A percentile compares a stretch with the other conserved stretches of the same genome.
These are phyloP conservation scores for Fusarium algeriense DNA, from an alignment of 2,329 filamentous ascomycete genomes.

Conservation along the genomic window DNA sequence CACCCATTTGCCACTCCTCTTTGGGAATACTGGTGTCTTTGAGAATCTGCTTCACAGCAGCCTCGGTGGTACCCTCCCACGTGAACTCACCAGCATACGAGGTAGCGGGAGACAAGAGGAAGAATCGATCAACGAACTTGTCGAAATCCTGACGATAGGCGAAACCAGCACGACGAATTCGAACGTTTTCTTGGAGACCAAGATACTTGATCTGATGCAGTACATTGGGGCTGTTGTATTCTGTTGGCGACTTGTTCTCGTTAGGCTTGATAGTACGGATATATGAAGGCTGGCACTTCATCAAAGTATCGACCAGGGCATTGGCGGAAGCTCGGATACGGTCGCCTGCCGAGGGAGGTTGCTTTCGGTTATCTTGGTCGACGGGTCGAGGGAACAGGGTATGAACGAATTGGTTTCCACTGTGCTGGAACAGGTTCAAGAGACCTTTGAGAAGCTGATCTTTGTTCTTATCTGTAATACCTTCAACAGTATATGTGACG, in stretches of 20 bases:
- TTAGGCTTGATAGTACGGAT: slow-evolving; percentile 99
- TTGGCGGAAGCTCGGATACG: slow-evolving; percentile 97
- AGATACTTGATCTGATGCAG: slow-evolving; percentile 99
- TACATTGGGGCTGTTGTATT: slow-evolving; percentile 93
- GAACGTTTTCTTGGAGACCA: slow-evolving; percentile 98
- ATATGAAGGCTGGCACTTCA: slow-evolving; percentile 97
- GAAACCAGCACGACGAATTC: slow-evolving; percentile 95
- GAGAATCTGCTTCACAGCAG: slow-evolving; percentile 90
- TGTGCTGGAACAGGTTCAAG: slow-evolving; percentile 85
- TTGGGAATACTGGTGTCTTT: slow-evolving; percentile 95
- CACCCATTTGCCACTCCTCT: slow-evolving; percentile 97
- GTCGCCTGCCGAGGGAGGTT: slow-evolving; percentile 94
- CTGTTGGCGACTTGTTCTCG: slow-evolving; percentile 95
- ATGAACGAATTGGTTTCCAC: slow-evolving; percentile 87
- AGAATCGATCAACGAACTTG: slow-evolving; percentile 98
- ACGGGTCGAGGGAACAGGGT: slow-evolving; percentile 91
- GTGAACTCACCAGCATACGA: slow-evolving; percentile 98
- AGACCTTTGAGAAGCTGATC: slow-evolving; percentile 96
- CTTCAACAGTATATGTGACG: slow-evolving; percentile 92
- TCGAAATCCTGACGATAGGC: slow-evolving; percentile 97
- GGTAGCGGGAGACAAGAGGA: slow-evolving; percentile 91
- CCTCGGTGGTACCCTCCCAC: slow-evolving; percentile 89
- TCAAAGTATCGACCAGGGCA: slow-evolving; percentile 91
- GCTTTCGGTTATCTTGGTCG: slow-evolving; percentile 93
- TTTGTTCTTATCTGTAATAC: slow-evolving; percentile 99